Base-by-base conservation (phyloP, 2,329 filamentous ascomycete species). In the Xylaria sp. region DNA sequence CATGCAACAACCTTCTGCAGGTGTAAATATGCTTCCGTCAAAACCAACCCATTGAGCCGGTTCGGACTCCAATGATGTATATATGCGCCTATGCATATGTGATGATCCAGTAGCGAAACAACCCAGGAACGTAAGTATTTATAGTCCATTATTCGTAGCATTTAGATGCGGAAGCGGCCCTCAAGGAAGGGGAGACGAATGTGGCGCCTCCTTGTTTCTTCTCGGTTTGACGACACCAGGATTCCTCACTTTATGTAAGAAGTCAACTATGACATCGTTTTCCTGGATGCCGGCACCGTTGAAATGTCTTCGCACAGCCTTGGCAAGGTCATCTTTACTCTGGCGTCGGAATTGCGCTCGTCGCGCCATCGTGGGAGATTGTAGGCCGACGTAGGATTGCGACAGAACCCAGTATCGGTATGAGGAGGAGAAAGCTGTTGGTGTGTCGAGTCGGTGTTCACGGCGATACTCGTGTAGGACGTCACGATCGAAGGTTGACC, bases 211-310 rank as follows among this genome's bases (percentile, higher is more conserved):
- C 64, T 78, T 79, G 50, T 75, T 77, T 68, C 75, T 78, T 35
- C 70, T 73, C 23, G 74, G 74, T 77, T 77, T 82, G 81, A 74
- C 71, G 1, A 81, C 72, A 23, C 87, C 86, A 69, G 89, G 84
- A 72, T 85, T 86, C 76, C 86, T 85, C 35, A 92, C 86, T 77
- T 90, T 92, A 84, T 93, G 92, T 69, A 94, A 84, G 77, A 93
- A 89, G 72, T 92, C 91, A 65, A 94, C 91, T 66, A 96, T 91
- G 72, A 94, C 90, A 75, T 96, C 93, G 77, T 91, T 93, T 82
- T 97, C 93, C 72, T 90, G 91, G 48, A 95, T 88, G 18, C 91
- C 91, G 72, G 92, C 85, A 40, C 88, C 89, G 77, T 96, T 96
- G 82, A 96, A 96, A 80, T 96, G 92, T 79, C 93, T 94, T 72